Percentiles rank a stretch among this genome's conserved stretches.
Evolutionary conservation across 805 yeast species (phyloP).

Genomic region (Metschnikowia corniflorae): DNA sequence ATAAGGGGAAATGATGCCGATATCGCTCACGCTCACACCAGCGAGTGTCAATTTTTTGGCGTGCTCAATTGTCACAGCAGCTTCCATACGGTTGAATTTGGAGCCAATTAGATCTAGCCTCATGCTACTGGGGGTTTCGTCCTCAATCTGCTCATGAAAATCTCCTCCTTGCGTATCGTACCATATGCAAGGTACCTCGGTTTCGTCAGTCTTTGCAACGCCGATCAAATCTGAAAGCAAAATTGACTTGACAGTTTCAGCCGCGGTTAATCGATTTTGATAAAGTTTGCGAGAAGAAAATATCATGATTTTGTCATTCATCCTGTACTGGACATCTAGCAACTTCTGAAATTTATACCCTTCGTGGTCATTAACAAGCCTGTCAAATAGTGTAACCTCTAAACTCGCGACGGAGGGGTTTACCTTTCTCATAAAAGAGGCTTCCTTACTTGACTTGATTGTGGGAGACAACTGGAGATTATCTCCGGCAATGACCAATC

Average conservation of each 20-base stretch:
- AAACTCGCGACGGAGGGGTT: conserved; percentile 43
- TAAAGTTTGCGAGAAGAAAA: conserved; percentile 70
- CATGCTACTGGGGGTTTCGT: conserved; percentile 18
- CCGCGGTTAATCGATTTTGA: conserved; percentile 59
- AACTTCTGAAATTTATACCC: conserved; percentile 50
- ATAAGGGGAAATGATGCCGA: conserved; percentile 90
- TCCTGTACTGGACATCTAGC: conserved; percentile 78
- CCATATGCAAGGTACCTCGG: conserved; percentile 63
- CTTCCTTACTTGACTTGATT: conserved; percentile 50
- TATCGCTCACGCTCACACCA: conserved; percentile 53
- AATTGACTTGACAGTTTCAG: conserved; percentile 49
- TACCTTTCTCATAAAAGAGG: conserved; percentile 8
- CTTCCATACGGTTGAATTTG: conserved; percentile 76
- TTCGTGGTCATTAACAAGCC: conserved; percentile 50
- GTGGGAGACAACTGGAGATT: conserved; percentile 92
- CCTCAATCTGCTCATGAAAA: conserved; percentile 55
- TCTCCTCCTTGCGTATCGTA: conserved; percentile 92
- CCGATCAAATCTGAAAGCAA: conserved; percentile 49
- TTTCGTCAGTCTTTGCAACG: conserved; percentile 49
- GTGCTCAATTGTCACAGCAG: conserved; percentile 56
- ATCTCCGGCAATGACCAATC: conserved; percentile 86
- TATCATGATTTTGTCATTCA: conserved; percentile 75
- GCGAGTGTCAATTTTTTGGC: conserved; percentile 45
- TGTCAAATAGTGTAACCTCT: conserved; percentile 74
- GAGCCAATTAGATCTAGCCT: conserved; percentile 37